Evolutionary conservation across 352 stramenopile species (phyloP).

Genomic region (Phytophthora meadii): DNA sequence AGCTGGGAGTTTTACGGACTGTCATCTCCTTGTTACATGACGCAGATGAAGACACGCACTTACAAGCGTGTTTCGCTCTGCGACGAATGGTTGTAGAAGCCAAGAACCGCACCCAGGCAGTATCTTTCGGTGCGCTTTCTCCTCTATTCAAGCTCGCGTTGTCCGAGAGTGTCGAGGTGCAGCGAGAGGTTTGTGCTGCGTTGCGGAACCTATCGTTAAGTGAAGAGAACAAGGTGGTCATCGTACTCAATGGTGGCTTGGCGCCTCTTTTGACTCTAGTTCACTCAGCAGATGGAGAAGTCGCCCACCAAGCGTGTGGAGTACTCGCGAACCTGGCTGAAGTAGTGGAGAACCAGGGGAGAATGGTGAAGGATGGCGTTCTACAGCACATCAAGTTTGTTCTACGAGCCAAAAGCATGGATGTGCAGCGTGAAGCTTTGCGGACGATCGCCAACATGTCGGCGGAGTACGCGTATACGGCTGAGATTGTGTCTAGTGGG

Average conservation of each 20-base stretch:
- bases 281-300: slow-evolving; percentile 91
- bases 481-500: slow-evolving; percentile 92
- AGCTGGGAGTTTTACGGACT: slow-evolving; percentile 86
- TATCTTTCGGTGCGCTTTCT: slow-evolving; percentile 92
- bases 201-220: slow-evolving; percentile 93
- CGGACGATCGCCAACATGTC: slow-evolving; percentile 96
- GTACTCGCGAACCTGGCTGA: slow-evolving; percentile 95
- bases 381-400: slow-evolving; percentile 97
- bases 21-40: slow-evolving; percentile 90
- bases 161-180: slow-evolving; percentile 91
- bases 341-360: slow-evolving; percentile 94
- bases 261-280: slow-evolving; percentile 88
- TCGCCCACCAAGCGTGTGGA: slow-evolving; percentile 90
- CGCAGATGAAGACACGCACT: slow-evolving; percentile 92
- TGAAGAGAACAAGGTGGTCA: slow-evolving; percentile 93
- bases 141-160: slow-evolving; percentile 88
- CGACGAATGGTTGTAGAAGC: slow-evolving; percentile 92
- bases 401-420: slow-evolving; percentile 90
- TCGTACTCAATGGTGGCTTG: slow-evolving; percentile 88
- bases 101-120: slow-evolving; percentile 92
- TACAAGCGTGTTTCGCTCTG: slow-evolving; percentile 93
- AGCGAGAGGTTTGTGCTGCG: slow-evolving; percentile 92
- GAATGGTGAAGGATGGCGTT: slow-evolving; percentile 95
- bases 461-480: slow-evolving; percentile 94
- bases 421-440: slow-evolving; percentile 95